phyloP scores from a whole-genome alignment of 441 rosid species.

The Gossypium schwendimanii region DNA sequence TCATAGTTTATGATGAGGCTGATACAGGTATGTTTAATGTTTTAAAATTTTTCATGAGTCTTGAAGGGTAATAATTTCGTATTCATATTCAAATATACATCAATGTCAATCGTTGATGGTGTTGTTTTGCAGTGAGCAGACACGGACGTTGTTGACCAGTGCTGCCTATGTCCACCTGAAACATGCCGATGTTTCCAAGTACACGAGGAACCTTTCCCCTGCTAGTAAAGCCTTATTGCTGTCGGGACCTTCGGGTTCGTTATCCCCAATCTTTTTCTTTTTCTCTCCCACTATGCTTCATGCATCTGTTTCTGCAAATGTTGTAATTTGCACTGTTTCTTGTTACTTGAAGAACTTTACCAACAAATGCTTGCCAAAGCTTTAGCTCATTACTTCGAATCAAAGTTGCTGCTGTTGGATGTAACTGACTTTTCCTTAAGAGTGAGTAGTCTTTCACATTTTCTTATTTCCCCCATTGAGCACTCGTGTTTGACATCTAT shows the following conservation, averaged over 20 bases:
- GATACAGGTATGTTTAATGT: neutral
- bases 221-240: constrained; percentile 80
- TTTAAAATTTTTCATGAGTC: neutral
- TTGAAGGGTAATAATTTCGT: too few relatives aligned
- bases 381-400: constrained; percentile 79
- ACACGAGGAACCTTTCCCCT: constrained; percentile 73
- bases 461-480: neutral
- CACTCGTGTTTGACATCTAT: too few relatives aligned
- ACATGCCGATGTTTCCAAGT: constrained; percentile 72
- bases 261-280: neutral
- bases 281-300: neutral
- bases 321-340: neutral
- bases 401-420: constrained; percentile 81
- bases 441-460: constrained; percentile 28
- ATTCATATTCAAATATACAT: too few relatives aligned
- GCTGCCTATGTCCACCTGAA: constrained; percentile 89
- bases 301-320: neutral
- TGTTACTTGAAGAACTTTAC: constrained; percentile 56
- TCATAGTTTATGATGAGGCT: too few relatives aligned
- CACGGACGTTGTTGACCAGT: constrained; percentile 63
- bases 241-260: constrained; percentile 85
- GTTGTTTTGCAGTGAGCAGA: constrained; percentile 60
- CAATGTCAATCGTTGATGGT: constrained; percentile 5
- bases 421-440: constrained; percentile 71
- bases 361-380: constrained; percentile 94